Evolutionary conservation across 345 rosid species (phyloP).

Genomic region (Syzygium grande): DNA sequence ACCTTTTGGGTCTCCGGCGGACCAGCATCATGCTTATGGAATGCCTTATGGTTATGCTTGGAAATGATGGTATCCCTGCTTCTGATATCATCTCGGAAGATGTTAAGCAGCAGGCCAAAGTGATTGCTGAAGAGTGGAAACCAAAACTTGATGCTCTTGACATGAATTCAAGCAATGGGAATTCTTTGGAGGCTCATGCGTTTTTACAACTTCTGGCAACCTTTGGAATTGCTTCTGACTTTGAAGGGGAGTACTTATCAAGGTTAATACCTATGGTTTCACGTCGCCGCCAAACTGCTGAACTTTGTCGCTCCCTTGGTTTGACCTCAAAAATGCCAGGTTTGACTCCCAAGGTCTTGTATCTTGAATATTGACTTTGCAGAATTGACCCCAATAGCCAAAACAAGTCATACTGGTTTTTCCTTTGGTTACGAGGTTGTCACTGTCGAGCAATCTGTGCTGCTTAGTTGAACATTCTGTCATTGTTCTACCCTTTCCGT

Average conservation of each 20-base stretch:
- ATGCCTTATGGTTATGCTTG: conserved; percentile 77
- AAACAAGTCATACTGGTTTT: background rate
- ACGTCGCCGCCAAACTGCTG: conserved; percentile 97
- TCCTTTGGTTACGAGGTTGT: background rate
- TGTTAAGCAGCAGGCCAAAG: conserved; percentile 67
- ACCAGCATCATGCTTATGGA: conserved; percentile 99
- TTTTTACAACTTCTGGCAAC: conserved; percentile 90
- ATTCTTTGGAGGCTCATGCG: conserved; percentile 99
- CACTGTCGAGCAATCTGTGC: background rate
- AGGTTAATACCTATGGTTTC: conserved; percentile 96
- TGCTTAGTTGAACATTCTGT: background rate
- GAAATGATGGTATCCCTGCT: conserved; percentile 31
- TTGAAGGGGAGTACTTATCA: conserved; percentile 56
- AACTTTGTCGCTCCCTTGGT: conserved; percentile 84
- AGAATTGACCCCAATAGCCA: background rate
- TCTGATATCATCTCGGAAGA: conserved; percentile 53
- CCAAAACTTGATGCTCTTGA: conserved; percentile 75
- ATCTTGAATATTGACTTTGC: background rate
- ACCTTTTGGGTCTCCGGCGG: conserved; percentile 84
- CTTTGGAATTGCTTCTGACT: conserved; percentile 77
- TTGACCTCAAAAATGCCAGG: conserved; percentile 93
- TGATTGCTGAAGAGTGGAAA: conserved; percentile 84
- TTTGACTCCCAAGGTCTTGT: conserved; percentile 24
- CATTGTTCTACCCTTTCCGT: background rate
- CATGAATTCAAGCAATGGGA: conserved; percentile 83